A percentile compares a stretch with the other conserved stretches of the same genome.
Evolutionary conservation across 306 rosid genomes (phyloP).

Genomic region (Vigna unguiculata): DNA sequence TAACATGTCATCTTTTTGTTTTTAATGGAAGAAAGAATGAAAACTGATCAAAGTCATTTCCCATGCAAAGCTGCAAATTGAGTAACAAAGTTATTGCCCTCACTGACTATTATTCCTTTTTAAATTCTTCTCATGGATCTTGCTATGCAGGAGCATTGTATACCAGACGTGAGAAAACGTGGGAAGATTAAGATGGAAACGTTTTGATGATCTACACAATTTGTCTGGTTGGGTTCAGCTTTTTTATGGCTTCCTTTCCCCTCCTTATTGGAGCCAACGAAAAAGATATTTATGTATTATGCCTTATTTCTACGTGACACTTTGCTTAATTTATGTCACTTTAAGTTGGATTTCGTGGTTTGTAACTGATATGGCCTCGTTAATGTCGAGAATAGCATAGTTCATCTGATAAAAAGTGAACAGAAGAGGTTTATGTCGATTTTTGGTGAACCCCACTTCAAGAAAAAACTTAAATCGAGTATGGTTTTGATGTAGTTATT

Average conservation of each 20-base stretch:
- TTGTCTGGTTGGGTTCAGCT: constrained; percentile 49
- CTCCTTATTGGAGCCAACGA: constrained; percentile 41
- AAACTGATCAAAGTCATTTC: constrained; percentile 25
- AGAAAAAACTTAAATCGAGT: constrained; percentile 29
- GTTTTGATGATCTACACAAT: constrained; percentile 44
- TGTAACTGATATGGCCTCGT: constrained; percentile 25
- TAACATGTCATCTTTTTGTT: constrained; percentile 43
- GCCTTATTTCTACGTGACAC: constrained; percentile 30
- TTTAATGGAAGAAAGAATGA: constrained; percentile 34
- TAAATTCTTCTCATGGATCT: constrained; percentile 21
- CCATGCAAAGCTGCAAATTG: constrained; percentile 44
- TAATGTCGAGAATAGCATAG: constrained; percentile 12
- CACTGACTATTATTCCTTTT: not conserved
- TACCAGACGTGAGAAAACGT: constrained; percentile 40
- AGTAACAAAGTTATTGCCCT: constrained; percentile 26
- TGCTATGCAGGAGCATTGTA: constrained; percentile 51
- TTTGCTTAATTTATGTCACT: constrained; percentile 36
- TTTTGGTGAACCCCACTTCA: constrained; percentile 36
- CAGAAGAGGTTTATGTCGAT: constrained; percentile 19
- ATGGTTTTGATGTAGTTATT: constrained; percentile 24
- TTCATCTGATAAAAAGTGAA: constrained; percentile 21
- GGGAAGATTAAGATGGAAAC: constrained; percentile 47
- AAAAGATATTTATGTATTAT: constrained; percentile 24
- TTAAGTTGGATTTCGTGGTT: constrained; percentile 41
- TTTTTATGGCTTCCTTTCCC: constrained; percentile 35